phyloP scores from a whole-genome alignment of 225 moss, liverwort and hornwort genomes.

The Marchantia polymorpha region DNA sequence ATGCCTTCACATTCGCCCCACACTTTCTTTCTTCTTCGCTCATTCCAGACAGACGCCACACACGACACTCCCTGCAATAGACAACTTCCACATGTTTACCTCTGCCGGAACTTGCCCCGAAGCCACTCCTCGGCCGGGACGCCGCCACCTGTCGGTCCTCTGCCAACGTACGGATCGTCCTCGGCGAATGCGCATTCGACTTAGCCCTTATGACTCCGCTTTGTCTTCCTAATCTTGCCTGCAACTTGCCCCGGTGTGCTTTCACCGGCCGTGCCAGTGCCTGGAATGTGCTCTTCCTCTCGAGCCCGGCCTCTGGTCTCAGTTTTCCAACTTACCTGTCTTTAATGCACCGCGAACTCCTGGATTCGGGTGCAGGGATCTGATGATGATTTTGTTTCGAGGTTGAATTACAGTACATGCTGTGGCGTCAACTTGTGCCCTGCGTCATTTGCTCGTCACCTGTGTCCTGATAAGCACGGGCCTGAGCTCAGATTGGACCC shows the following conservation, averaged over 20 bases:
- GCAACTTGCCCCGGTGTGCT: no score
- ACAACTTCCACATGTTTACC: constrained; percentile 9
- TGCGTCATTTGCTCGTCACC: background rate
- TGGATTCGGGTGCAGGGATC: no score
- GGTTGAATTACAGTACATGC: background rate
- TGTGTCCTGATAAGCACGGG: background rate
- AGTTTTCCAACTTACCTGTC: no score
- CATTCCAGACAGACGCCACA: constrained; percentile 4
- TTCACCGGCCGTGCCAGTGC: no score
- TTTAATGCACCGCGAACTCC: no score
- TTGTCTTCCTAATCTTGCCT: no score
- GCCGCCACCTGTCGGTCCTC: constrained; percentile 5
- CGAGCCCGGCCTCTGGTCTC: no score
- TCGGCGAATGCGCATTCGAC: no score
- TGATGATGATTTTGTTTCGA: background rate
- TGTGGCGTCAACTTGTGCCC: background rate
- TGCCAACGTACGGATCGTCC: no score
- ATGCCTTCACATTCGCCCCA: background rate
- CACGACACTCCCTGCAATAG: background rate
- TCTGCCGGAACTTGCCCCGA: background rate
- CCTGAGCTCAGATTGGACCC: background rate
- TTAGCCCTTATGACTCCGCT: no score
- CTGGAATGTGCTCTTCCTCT: no score
- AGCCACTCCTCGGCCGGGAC: background rate
- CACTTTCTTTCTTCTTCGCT: background rate